Base-by-base conservation (phyloP, 345 rosid genomes). In the Gossypioides kirkii region DNA sequence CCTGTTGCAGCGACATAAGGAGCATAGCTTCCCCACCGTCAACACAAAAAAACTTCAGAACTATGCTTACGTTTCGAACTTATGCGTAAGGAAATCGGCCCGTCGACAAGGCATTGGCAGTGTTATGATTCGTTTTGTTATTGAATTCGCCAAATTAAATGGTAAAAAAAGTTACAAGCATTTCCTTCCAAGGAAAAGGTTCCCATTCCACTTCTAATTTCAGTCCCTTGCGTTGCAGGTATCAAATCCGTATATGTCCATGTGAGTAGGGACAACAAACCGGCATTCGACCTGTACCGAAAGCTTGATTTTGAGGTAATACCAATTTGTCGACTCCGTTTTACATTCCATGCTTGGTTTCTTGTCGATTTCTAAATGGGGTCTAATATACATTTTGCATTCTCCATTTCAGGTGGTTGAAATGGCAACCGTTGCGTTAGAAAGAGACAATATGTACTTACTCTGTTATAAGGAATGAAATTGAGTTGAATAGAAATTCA, bases 81-180 rank as follows among this genome's bases (percentile, higher is more conserved):
- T 93, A 73, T 89, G 95, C 62, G 93, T 89, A 22, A 81, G 87
- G 10, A 91, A 89, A 80, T 86, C 96, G 68, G 96, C 93, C 32
- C 96, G 98, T 55, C 87, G 94, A 47, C 92, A 77, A 82, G 92
- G 98, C 42, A 84, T 90, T 76, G 98, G 92, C 13, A 84, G 82
- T 73, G 90, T 80, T 79, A 88, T 91, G 97, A 75, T 91, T 72
- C 76, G 78, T 73, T 91, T 90, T 73, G 91, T 90, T 47, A 71
- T 90, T 20, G 83, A 86, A 77, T 78, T 79, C 47, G 92, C 95
- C 80, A 87, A 79, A 85, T 77, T 78, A 63, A 77, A 76, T 59
- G 98, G 98, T 91, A 79, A 82, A 9, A 62, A 47, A 32, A 32
- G 38, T 23, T 43, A 25, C 65, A 32, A 28, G 43, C 14, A 36